phyloP scores from a whole-genome alignment of 169 alveolate genomes.

The Plasmodium gonderi region DNA sequence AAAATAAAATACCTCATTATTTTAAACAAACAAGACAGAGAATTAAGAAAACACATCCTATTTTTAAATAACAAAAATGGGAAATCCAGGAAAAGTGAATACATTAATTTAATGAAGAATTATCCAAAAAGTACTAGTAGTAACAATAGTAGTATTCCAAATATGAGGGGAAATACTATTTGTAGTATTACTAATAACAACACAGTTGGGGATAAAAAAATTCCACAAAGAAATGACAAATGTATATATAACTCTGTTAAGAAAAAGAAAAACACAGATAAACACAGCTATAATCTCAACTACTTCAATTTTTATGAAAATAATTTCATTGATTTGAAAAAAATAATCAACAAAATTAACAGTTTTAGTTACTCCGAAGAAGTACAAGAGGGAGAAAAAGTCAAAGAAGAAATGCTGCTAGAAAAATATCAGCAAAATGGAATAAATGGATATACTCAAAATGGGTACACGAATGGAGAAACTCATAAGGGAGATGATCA shows the following conservation, averaged over 20 bases:
- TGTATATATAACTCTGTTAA: not conserved
- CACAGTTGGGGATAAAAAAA: not conserved
- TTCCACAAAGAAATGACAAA: not conserved
- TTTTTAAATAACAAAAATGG: not conserved
- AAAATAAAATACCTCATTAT: constrained; percentile 34
- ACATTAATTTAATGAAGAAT: not conserved
- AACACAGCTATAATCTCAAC: not conserved
- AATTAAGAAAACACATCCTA: not conserved
- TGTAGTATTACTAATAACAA: not conserved
- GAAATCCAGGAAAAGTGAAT: not conserved
- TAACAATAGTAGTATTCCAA: not conserved
- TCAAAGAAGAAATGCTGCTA: not conserved
- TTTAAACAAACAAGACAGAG: constrained; percentile 28
- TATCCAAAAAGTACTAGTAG: not conserved
- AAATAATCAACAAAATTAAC: constrained; percentile 24
- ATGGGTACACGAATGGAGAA: not conserved
- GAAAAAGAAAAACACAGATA: not conserved
- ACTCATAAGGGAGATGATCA: not conserved
- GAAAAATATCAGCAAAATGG: not conserved
- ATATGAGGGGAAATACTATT: no score
- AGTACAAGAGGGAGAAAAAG: not conserved
- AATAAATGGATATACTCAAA: not conserved
- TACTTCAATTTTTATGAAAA: constrained; percentile 71
- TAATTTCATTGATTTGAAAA: constrained; percentile 57
- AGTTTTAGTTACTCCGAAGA: not conserved